These are phyloP conservation scores for Gaultheria prostrata DNA, from an alignment of 148 eudicot species.

Conservation along the genomic window DNA sequence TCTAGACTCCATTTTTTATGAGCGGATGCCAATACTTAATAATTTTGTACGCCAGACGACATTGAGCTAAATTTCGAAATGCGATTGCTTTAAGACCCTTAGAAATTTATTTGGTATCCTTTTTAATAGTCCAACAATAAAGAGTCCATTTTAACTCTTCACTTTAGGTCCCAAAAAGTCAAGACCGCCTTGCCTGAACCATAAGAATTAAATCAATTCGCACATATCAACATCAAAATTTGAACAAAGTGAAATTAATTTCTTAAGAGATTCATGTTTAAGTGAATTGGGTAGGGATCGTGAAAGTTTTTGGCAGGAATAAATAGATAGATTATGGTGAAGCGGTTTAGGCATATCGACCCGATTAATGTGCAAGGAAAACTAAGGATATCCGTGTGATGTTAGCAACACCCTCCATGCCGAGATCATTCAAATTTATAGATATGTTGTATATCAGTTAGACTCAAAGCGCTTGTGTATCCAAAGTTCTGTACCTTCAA, in stretches of 20 bases:
- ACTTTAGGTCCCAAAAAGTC: no score
- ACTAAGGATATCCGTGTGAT: neutral
- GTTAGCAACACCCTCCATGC: neutral
- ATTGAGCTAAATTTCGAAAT: no score
- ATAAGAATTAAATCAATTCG: no score
- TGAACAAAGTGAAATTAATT: neutral
- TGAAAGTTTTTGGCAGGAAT: neutral
- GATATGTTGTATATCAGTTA: neutral
- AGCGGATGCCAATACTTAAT: no score
- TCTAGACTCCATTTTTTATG: neutral
- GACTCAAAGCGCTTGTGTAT: neutral
- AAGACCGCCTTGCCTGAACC: no score
- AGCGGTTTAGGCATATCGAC: neutral
- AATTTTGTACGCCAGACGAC: no score
- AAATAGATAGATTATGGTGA: neutral
- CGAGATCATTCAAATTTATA: neutral
- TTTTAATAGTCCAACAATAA: no score
- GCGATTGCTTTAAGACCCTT: no score
- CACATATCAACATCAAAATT: neutral
- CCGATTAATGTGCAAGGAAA: neutral
- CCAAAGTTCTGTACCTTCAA: neutral
- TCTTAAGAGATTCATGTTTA: neutral
- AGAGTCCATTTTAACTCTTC: no score
- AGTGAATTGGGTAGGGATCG: neutral
- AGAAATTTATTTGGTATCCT: no score